A percentile compares a stretch with the other conserved stretches of the same genome.
phyloP scores from a whole-genome alignment of 306 rosid species.

The Vigna reflexopilosa region DNA sequence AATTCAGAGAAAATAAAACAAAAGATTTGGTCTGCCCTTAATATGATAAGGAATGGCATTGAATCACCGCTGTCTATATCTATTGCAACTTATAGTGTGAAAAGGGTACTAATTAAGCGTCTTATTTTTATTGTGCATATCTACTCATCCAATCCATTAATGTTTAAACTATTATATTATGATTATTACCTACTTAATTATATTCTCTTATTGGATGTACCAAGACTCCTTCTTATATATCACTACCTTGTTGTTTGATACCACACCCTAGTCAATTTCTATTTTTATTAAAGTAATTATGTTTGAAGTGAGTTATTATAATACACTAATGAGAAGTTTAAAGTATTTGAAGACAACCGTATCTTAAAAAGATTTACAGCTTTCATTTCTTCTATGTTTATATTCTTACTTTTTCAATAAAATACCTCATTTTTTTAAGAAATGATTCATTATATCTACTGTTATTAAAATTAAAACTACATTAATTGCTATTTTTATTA shows the following conservation, averaged over 20 bases:
- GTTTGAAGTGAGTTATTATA: not conserved
- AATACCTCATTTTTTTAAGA: not conserved
- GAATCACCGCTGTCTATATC: too few species aligned
- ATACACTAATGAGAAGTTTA: not conserved
- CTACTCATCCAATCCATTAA: constrained; percentile 22
- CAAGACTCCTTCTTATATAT: not conserved
- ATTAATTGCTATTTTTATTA: not conserved
- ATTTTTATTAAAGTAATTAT: not conserved
- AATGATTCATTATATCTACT: not conserved
- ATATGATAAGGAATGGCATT: too few species aligned
- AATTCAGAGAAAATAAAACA: too few species aligned
- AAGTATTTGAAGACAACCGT: not conserved
- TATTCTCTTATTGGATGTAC: not conserved
- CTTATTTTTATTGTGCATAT: not conserved
- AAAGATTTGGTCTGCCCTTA: too few species aligned
- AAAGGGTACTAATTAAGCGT: not conserved
- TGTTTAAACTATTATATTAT: not conserved
- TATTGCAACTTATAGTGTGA: too few species aligned
- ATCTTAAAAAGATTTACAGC: not conserved
- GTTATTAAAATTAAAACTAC: not conserved
- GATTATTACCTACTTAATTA: not conserved
- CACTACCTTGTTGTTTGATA: not conserved
- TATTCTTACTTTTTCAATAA: not conserved
- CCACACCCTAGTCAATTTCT: not conserved
- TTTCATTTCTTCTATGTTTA: not conserved